Base-by-base conservation (phyloP, 2,329 filamentous ascomycete genomes). In the Bipolaris victoriae region DNA sequence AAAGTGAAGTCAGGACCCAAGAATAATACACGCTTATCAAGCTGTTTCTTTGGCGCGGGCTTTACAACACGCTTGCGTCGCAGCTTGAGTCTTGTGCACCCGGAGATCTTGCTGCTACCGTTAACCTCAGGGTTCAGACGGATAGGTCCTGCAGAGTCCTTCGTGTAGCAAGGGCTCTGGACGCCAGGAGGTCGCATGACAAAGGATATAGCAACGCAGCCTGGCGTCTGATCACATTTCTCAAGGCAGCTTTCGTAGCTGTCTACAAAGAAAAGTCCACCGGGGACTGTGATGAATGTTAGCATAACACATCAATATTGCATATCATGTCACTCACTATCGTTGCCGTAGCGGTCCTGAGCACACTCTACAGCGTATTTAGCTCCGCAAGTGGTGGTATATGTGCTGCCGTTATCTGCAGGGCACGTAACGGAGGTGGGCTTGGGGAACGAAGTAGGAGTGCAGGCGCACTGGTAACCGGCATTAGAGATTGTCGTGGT, bases 151-250 rank as follows among this genome's bases (percentile, higher is more conserved):
- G 59, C 29, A 7, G 50, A 49, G 11, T 46, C 52, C 62, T 73
- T 73, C 48, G 69, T 49, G 51, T 72, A 72, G 53, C 71, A 73
- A 31, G 64, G 52, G 4, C 67, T 63, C 1, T 59, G 60, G 13
- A n/a, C 35, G 10, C 26, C 16, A 13, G 26, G 26, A 20, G 41
- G 45, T 15, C 60, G 64, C 9, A 45, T 52, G 2, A 52, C 45
- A 33, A 56, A 72, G 11, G 65, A 65, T 5, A 71, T 60, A 46
- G 62, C 62, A 9, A 68, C 57, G 43, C 70, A 73, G 11, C 58
- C 60, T 40, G 55, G 1, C 1, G 58, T 66, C 3, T 49, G 49
- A 35, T 68, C 65, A 46, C 70, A 73, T 24, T 56, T 57, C 9
- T 62, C 52, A 13, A 70, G 45, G 47, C 69, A 72, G 6, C 59